Percentiles rank a stretch among this genome's conserved stretches.
Evolutionary conservation across 176 grass and related monocot genomes (phyloP).

Genomic region (Aegilops umbellulata): DNA sequence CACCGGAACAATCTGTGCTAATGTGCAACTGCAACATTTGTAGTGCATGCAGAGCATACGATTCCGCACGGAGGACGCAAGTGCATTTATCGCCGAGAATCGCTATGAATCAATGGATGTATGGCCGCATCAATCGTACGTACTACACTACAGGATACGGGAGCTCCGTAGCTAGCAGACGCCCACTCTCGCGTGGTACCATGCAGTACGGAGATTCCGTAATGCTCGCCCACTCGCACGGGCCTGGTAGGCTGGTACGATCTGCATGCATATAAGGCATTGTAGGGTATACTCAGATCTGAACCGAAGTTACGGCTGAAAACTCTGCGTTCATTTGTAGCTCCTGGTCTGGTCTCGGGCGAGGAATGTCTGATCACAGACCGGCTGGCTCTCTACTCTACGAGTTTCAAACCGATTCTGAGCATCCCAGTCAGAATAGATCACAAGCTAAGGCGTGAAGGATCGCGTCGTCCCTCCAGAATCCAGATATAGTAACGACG

Average conservation of each 20-base stretch:
- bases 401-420: not conserved
- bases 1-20: too few species aligned
- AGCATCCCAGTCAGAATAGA: not conserved
- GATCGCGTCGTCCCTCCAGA: not conserved
- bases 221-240: not conserved
- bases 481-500: not conserved
- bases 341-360: too few species aligned
- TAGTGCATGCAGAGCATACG: not conserved
- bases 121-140: not conserved
- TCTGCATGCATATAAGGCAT: not conserved
- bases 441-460: not conserved
- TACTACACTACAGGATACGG: not conserved
- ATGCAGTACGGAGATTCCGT: not conserved
- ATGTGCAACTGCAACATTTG: too few species aligned
- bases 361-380: too few species aligned
- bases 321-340: not conserved
- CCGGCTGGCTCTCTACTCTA: too few species aligned
- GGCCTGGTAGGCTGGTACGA: not conserved
- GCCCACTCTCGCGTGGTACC: not conserved
- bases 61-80: not conserved
- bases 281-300: not conserved
- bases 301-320: not conserved
- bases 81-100: not conserved
- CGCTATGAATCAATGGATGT: not conserved
- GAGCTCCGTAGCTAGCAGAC: too few species aligned